Conservation (phyloP, 805 yeast genomes). For the Ogataea saltuana region DNA sequence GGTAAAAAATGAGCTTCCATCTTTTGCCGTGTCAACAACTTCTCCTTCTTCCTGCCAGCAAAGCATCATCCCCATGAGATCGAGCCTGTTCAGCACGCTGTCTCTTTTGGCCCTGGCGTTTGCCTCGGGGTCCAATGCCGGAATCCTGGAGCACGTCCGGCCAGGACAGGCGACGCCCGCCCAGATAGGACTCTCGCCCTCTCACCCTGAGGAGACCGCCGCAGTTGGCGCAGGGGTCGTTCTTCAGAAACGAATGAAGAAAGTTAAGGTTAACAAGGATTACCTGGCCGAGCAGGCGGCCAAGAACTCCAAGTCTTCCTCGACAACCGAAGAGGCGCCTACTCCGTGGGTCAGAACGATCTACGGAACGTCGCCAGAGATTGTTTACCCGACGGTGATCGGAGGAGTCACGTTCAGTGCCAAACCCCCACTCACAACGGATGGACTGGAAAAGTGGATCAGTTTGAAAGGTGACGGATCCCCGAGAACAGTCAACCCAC, state of each 20-base stretch:
- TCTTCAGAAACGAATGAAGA: slow-evolving; percentile 20
- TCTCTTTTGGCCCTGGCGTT: slow-evolving; percentile 6
- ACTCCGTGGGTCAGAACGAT: slow-evolving; percentile 77
- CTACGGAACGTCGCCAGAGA: slow-evolving; percentile 52
- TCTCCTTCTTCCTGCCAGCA: not conserved
- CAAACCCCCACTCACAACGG: slow-evolving; percentile 65
- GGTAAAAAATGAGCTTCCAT: not conserved
- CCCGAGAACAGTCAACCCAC: slow-evolving; percentile 79
- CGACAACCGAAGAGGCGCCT: slow-evolving; percentile 39
- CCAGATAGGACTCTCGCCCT: not conserved
- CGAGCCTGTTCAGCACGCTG: slow-evolving; percentile 8
- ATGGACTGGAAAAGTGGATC: slow-evolving; percentile 79
- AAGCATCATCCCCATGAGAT: not conserved
- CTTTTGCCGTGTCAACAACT: not conserved
- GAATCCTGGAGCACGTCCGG: not conserved
- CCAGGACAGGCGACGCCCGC: slow-evolving; percentile 7
- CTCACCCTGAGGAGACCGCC: slow-evolving; percentile 2
- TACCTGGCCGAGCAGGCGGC: slow-evolving; percentile 22
- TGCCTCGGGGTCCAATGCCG: slow-evolving; percentile 1
- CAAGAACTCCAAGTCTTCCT: slow-evolving; percentile 14
- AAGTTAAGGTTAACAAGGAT: slow-evolving; percentile 31
- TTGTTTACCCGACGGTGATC: slow-evolving; percentile 63
- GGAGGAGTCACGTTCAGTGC: slow-evolving; percentile 64
- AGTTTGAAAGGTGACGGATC: slow-evolving; percentile 72
- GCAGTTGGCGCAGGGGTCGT: not conserved